Evolutionary conservation across 2,329 filamentous ascomycete species (phyloP).

Genomic region (Phyllosticta citriasiana): DNA sequence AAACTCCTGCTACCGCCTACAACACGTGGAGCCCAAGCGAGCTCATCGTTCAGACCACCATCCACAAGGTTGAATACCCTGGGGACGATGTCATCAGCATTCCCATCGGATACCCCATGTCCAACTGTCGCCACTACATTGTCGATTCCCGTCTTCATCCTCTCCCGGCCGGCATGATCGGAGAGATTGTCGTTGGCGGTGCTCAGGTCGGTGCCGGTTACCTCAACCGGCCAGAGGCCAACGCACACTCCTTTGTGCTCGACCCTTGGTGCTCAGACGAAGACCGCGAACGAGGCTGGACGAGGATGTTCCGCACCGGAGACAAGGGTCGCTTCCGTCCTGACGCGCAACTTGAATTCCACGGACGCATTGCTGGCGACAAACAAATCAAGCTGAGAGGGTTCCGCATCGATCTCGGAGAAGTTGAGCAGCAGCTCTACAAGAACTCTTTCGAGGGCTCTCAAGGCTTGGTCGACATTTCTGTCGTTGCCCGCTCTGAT

Average conservation of each 20-base stretch:
- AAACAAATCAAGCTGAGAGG: slow-evolving; percentile 39
- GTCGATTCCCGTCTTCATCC: slow-evolving; percentile 27
- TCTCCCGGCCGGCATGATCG: slow-evolving; percentile 30
- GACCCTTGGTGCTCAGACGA: slow-evolving; percentile 13
- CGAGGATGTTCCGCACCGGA: slow-evolving; percentile 29
- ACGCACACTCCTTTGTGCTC: slow-evolving; percentile 15
- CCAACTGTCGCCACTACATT: slow-evolving; percentile 21
- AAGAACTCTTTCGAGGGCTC: slow-evolving; percentile 16
- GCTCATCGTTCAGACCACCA: background rate
- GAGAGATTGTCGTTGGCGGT: slow-evolving; percentile 33
- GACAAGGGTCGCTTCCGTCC: slow-evolving; percentile 27
- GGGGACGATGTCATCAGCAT: background rate
- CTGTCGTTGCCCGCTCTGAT: slow-evolving; percentile 16
- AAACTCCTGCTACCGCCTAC: background rate
- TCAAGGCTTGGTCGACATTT: slow-evolving; percentile 15
- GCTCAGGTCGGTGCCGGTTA: slow-evolving; percentile 27
- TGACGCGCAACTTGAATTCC: slow-evolving; percentile 27
- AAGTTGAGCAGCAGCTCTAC: slow-evolving; percentile 28
- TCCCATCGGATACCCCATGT: background rate
- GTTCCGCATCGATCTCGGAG: slow-evolving; percentile 37
- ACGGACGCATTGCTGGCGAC: slow-evolving; percentile 33
- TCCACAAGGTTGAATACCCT: background rate
- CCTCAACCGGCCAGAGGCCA: slow-evolving; percentile 17
- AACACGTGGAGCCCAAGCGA: slow-evolving; percentile 2
- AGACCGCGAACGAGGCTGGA: slow-evolving; percentile 14